Base-by-base conservation (phyloP, 2,329 filamentous ascomycete genomes). In the Apiospora kogelbergensis region DNA sequence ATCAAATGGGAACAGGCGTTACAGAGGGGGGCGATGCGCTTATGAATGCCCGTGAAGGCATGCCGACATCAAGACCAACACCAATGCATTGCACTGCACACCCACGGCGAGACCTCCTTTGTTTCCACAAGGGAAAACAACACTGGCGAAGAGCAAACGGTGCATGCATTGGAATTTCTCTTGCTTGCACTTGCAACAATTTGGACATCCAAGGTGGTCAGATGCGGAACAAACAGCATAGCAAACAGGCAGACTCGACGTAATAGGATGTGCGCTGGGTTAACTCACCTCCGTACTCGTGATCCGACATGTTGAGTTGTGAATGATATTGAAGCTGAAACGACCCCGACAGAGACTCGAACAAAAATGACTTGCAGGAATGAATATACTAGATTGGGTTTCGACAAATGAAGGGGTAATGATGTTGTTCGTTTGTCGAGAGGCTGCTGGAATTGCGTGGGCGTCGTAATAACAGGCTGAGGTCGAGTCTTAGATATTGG, bases 241-340 rank as follows among this genome's bases (percentile, higher is more conserved):
- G n/a, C 42, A 65, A 60, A 60, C 53, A 60, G 53, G 30, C 53
- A 60, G 53, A n/a, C 53, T 60, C 53, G 30, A 37, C 9, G 22
- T 10, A 60, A n/a, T 20, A 57, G 33, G 53, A n/a, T 30, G 9
- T 60, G 30, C 37, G 44, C 63, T 65, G 63, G 63, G 17, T 6
- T 57, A 40, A 82, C 88, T 81, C 77, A 90, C 89, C 86, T 80
- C 84, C 86, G 81, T 90, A 89, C 78, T 91, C 89, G 79, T 90
- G 86, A 75, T 91, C 89, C 69, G 89, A 91, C 89, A 91, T 91
- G 71, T 63, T 81, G 76, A 67, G 67, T 30, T 60, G 53, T 37
- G 53, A 37, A 60, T 60, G 53, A 37, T 60, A 60, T 6, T 60
- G 20, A 30, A 30, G 20, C 53, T n/a, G 10, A 20, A 37, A 37